Evolutionary conservation across 2,329 filamentous ascomycete genomes (phyloP).

Genomic region (Proliferodiscus dingleyae): DNA sequence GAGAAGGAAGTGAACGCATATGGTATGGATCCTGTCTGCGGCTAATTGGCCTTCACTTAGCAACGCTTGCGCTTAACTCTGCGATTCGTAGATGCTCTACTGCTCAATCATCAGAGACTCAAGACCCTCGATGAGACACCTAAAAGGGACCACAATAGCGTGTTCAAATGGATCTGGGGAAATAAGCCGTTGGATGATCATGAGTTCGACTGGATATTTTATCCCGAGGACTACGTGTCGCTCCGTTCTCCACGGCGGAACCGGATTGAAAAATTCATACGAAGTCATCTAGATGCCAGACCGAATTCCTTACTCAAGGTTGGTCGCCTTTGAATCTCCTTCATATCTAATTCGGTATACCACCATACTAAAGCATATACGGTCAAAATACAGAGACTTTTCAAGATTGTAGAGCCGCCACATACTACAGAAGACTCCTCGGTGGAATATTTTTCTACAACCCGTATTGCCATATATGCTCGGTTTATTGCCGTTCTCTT

Average conservation of each 20-base stretch:
- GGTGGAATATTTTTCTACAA: slow-evolving; percentile 7
- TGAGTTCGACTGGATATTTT: slow-evolving; percentile 7
- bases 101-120: slow-evolving; percentile 2
- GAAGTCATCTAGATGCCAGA: neutral
- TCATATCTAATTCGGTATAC: no score
- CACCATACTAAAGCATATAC: neutral
- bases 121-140: slow-evolving; percentile 5
- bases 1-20: slow-evolving; percentile 7
- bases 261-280: slow-evolving; percentile 9
- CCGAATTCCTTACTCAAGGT: slow-evolving; percentile 11
- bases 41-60: no score
- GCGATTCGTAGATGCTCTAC: slow-evolving; percentile 7
- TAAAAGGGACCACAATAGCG: slow-evolving; percentile 7
- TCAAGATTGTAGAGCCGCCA: neutral
- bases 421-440: neutral
- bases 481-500: slow-evolving; percentile 8
- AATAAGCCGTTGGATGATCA: slow-evolving; percentile 7
- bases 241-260: slow-evolving; percentile 3
- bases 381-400: neutral
- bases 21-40: no score
- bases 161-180: slow-evolving; percentile 13
- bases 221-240: slow-evolving; percentile 12
- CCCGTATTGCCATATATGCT: slow-evolving; percentile 4
- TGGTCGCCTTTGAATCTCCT: neutral
- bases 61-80: no score